These are phyloP conservation scores for Penicillium tannophilum DNA, from an alignment of 495 filamentous ascomycete species.

Conservation along the genomic window DNA sequence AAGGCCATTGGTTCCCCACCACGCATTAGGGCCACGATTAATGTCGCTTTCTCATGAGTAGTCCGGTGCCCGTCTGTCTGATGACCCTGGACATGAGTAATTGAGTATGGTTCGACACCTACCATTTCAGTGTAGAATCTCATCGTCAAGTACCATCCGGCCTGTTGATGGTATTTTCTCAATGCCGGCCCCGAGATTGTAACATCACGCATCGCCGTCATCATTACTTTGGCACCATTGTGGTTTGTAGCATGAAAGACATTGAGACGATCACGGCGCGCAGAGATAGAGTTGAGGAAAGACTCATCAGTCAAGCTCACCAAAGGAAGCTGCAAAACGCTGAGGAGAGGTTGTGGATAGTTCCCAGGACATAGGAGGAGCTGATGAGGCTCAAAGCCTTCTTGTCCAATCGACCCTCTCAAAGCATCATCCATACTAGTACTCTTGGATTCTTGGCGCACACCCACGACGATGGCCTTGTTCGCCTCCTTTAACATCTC, in stretches of 20 bases:
- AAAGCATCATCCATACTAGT: slow-evolving; percentile 58
- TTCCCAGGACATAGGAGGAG: slow-evolving; percentile 41
- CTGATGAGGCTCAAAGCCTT: slow-evolving; percentile 48
- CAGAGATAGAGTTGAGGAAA: neutral
- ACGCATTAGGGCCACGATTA: slow-evolving; percentile 66
- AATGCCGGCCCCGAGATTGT: slow-evolving; percentile 46
- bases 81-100: slow-evolving; percentile 57
- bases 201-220: slow-evolving; percentile 59
- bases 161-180: slow-evolving; percentile 51
- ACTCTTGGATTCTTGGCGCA: slow-evolving; percentile 52
- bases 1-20: slow-evolving; percentile 69
- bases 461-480: slow-evolving; percentile 60
- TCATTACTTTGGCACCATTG: slow-evolving; percentile 54
- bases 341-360: too few species aligned
- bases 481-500: slow-evolving; percentile 59
- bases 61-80: slow-evolving; percentile 54
- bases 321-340: too few species aligned
- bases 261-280: neutral
- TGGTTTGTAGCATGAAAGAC: slow-evolving; percentile 49
- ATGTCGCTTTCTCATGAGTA: slow-evolving; percentile 48
- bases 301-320: neutral
- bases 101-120: slow-evolving; percentile 54
- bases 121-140: slow-evolving; percentile 51
- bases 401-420: slow-evolving; percentile 42
- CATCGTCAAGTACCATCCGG: slow-evolving; percentile 57